These are phyloP conservation scores for Suhomyces bolitotheri DNA, from an alignment of 1,139 yeast species.

Conservation along the genomic window DNA sequence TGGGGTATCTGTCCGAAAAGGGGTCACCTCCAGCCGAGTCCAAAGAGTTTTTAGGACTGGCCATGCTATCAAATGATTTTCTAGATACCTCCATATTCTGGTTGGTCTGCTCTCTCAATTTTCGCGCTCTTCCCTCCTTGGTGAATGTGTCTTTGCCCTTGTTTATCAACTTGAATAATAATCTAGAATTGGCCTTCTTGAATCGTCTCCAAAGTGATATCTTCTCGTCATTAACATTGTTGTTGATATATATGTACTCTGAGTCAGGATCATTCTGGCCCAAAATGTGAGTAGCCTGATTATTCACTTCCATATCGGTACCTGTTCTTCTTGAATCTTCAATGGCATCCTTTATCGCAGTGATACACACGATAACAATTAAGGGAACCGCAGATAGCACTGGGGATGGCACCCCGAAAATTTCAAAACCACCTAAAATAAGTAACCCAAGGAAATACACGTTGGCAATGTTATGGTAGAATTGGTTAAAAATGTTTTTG, in stretches of 20 bases:
- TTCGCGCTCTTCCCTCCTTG: conserved; percentile 38
- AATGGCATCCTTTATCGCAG: conserved; percentile 58
- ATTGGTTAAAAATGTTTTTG: conserved; percentile 51
- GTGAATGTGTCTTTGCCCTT: conserved; percentile 35
- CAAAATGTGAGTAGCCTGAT: conserved; percentile 49
- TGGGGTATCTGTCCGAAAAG: conserved; percentile 18
- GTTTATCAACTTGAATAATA: conserved; percentile 31
- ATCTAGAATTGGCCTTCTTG: conserved; percentile 49
- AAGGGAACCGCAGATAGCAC: conserved; percentile 58
- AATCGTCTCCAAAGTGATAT: conserved; percentile 61
- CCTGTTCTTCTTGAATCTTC: conserved; percentile 58
- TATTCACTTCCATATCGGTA: conserved; percentile 56
- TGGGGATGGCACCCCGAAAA: conserved; percentile 61
- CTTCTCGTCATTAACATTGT: conserved; percentile 48
- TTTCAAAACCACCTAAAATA: conserved; percentile 53
- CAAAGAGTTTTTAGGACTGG: conserved; percentile 8
- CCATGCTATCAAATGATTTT: conserved; percentile 37
- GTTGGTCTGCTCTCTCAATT: conserved; percentile 24
- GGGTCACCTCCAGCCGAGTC: conserved; percentile 20
- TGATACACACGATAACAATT: conserved; percentile 55
- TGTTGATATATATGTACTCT: conserved; percentile 34
- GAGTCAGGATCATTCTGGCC: conserved; percentile 16
- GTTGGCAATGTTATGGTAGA: conserved; percentile 54
- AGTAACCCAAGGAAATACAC: conserved; percentile 52
- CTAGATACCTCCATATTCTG: conserved; percentile 20